These are phyloP conservation scores for Boletus coccyginus DNA, from an alignment of 768 basidiomycete species.

Conservation along the genomic window DNA sequence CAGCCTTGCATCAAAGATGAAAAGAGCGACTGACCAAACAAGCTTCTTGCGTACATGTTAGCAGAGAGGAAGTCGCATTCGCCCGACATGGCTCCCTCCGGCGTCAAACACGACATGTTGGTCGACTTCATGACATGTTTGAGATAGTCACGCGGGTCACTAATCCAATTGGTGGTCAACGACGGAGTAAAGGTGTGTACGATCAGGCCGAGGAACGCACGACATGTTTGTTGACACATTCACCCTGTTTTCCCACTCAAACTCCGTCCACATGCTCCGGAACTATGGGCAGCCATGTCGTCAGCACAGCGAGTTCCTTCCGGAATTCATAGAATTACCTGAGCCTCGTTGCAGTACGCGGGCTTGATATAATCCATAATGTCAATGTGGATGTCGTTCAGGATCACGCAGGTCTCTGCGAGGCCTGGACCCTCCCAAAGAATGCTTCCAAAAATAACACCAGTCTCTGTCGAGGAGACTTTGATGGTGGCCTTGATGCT, in stretches of 20 bases:
- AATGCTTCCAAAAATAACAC: slow-evolving; percentile 97
- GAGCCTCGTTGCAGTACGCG: slow-evolving; percentile 91
- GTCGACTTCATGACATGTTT: slow-evolving; percentile 95
- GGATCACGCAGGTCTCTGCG: slow-evolving; percentile 86
- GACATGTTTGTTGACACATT: slow-evolving; percentile 84
- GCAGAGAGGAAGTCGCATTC: slow-evolving; percentile 97
- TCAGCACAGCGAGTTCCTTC: background rate
- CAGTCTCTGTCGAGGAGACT: slow-evolving; percentile 96
- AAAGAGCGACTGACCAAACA: slow-evolving; percentile 70
- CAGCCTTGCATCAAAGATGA: background rate
- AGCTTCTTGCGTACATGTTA: slow-evolving; percentile 92
- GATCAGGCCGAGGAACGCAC: slow-evolving; percentile 43
- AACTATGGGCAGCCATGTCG: slow-evolving; percentile 49
- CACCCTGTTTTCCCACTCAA: slow-evolving; percentile 99
- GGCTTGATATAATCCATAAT: slow-evolving; percentile 60
- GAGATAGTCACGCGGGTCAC: slow-evolving; percentile 86
- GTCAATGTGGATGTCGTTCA: slow-evolving; percentile 97
- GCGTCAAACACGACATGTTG: slow-evolving; percentile 97
- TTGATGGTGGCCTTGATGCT: slow-evolving; percentile 99
- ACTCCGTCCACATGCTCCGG: slow-evolving; percentile 99
- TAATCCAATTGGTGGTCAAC: slow-evolving; percentile 23
- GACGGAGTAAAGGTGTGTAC: background rate
- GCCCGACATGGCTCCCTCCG: slow-evolving; percentile 81
- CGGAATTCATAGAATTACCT: slow-evolving; percentile 46
- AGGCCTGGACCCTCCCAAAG: slow-evolving; percentile 92